Evolutionary conservation across 495 filamentous ascomycete species (phyloP).

Genomic region (Podospora pseudopauciseta): DNA sequence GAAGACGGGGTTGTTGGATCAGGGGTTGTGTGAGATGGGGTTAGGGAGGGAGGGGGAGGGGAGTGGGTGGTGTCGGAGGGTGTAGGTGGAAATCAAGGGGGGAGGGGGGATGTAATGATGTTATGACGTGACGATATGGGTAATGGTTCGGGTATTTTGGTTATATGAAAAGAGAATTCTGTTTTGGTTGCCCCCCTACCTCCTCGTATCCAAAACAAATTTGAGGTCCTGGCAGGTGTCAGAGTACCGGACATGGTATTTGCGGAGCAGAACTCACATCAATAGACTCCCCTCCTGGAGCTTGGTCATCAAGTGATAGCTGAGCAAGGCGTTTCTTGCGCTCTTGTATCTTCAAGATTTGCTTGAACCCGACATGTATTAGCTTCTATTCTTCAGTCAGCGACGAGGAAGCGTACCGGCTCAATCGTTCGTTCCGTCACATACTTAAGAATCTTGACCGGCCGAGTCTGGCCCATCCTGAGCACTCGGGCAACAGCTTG

Average conservation of each 20-base stretch:
- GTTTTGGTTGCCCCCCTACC: no score
- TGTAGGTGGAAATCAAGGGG: not conserved
- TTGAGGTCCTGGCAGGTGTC: not conserved
- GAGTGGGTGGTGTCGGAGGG: not conserved
- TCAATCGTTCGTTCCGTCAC: slow-evolving; percentile 1
- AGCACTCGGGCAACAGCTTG: slow-evolving; percentile 8
- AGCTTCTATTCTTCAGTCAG: not conserved
- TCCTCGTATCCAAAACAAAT: not conserved
- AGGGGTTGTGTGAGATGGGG: not conserved
- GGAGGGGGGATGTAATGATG: not conserved
- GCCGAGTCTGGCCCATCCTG: slow-evolving; percentile 5
- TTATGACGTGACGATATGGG: not conserved
- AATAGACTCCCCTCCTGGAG: not conserved
- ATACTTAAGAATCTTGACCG: slow-evolving; percentile 1
- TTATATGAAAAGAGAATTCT: no score
- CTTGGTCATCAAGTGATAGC: not conserved
- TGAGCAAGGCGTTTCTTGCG: slow-evolving; percentile 4
- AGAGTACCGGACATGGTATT: not conserved
- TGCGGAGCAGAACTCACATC: not conserved
- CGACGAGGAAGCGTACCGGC: not conserved
- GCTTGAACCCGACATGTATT: not conserved
- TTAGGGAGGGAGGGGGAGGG: not conserved
- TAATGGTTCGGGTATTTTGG: not conserved
- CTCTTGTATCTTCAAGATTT: not conserved
- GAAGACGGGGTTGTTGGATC: not conserved